phyloP scores from a whole-genome alignment of 2,329 filamentous ascomycete species.

The Cladophialophora psammophila region DNA sequence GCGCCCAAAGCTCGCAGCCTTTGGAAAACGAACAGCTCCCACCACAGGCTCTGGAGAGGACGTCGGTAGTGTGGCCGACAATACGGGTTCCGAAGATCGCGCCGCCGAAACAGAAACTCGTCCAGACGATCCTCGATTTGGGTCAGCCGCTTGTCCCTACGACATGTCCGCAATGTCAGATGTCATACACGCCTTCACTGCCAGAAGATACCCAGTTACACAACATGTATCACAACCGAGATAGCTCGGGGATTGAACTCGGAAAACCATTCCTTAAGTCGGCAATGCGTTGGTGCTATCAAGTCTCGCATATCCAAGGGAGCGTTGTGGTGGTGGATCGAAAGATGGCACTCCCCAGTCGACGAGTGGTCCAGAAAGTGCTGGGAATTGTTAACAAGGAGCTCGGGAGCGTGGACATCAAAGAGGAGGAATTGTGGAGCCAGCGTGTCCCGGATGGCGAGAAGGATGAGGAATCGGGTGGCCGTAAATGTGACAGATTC shows the following conservation, averaged over 20 bases:
- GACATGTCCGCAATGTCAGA: conserved; percentile 67
- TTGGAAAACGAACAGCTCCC: conserved; percentile 17
- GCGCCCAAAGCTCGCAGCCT: conserved; percentile 27
- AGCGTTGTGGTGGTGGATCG: conserved; percentile 66
- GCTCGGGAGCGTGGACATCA: conserved; percentile 66
- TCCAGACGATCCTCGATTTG: conserved; percentile 68
- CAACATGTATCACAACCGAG: conserved; percentile 69
- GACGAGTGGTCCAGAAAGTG: conserved; percentile 62
- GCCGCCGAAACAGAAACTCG: conserved; percentile 48
- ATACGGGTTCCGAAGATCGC: conserved; percentile 24
- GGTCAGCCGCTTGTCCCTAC: conserved; percentile 57
- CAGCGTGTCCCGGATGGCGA: conserved; percentile 49
- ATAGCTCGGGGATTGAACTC: conserved; percentile 67
- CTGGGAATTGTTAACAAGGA: conserved; percentile 70
- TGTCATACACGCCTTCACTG: conserved; percentile 71
- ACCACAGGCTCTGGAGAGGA: conserved; percentile 17
- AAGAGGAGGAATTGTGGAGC: conserved; percentile 65
- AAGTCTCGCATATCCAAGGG: conserved; percentile 58
- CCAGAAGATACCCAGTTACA: conserved; percentile 68
- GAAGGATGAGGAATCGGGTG: conserved; percentile 44
- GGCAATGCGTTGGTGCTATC: conserved; percentile 60
- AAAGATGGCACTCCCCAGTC: conserved; percentile 59
- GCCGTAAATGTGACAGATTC: conserved; percentile 55
- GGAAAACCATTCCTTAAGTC: conserved; percentile 64
- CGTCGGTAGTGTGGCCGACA: conserved; percentile 23